Percentiles rank a stretch among this genome's conserved stretches.
These are phyloP conservation scores for Aspergillus sp. DNA, from an alignment of 2,329 filamentous ascomycete genomes.

Conservation along the genomic window DNA sequence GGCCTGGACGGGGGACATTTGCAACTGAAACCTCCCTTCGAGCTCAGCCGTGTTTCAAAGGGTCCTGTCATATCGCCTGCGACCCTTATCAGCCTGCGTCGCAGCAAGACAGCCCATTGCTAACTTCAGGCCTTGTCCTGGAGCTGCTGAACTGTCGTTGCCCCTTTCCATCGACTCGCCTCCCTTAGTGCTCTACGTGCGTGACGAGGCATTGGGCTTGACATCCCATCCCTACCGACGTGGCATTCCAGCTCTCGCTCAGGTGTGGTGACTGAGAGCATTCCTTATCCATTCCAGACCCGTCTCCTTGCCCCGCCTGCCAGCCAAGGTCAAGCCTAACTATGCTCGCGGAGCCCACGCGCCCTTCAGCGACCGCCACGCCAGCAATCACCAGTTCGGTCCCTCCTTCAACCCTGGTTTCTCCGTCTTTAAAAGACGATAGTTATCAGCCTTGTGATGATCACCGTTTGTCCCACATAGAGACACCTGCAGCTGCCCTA, in stretches of 20 bases:
- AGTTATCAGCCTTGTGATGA: conserved; percentile 16
- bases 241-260: conserved; percentile 31
- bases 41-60: not conserved
- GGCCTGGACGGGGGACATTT: not conserved
- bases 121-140: not conserved
- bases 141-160: conserved; percentile 8
- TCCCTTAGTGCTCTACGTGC: conserved; percentile 11
- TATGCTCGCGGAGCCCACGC: conserved; percentile 20
- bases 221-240: conserved; percentile 26
- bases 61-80: not conserved
- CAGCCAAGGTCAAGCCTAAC: conserved; percentile 18
- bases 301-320: conserved; percentile 17
- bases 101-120: not conserved
- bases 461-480: conserved; percentile 12
- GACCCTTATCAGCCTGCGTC: not conserved
- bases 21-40: conserved; percentile 3
- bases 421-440: conserved; percentile 14
- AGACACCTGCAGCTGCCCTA: conserved; percentile 16
- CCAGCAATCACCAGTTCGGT: conserved; percentile 15
- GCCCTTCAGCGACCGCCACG: conserved; percentile 19
- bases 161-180: conserved; percentile 8
- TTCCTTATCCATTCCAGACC: conserved; percentile 21
- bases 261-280: conserved; percentile 21
- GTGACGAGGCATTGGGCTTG: conserved; percentile 20
- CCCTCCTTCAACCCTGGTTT: conserved; percentile 11